Evolutionary conservation across 495 filamentous ascomycete genomes (phyloP).

Genomic region (Tuber indicum): DNA sequence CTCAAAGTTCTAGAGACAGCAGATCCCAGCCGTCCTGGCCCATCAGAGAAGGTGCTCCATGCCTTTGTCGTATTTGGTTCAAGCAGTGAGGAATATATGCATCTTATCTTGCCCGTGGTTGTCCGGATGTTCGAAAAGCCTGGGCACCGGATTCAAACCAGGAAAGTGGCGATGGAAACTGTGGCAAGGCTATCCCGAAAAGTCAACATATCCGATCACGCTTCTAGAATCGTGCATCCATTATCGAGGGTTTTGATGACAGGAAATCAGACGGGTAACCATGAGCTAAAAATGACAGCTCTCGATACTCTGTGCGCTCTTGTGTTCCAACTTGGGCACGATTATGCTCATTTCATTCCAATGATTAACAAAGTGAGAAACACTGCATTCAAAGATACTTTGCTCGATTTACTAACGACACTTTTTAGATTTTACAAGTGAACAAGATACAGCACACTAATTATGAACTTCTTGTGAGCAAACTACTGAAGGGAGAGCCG

Average conservation of each 20-base stretch:
- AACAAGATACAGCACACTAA: conserved; percentile 74
- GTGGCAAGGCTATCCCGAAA: conserved; percentile 89
- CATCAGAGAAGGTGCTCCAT: conserved; percentile 83
- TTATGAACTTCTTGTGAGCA: conserved; percentile 83
- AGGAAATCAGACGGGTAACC: conserved; percentile 60
- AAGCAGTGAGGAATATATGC: conserved; percentile 97
- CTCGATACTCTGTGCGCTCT: conserved; percentile 91
- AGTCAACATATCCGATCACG: conserved; percentile 96
- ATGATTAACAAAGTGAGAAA: conserved; percentile 66
- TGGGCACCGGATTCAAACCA: conserved; percentile 65
- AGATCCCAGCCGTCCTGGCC: conserved; percentile 53
- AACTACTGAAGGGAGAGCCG: conserved; percentile 86
- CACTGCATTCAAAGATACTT: conserved; percentile 20
- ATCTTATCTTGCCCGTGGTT: conserved; percentile 94
- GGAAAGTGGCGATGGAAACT: conserved; percentile 87
- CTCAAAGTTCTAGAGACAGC: conserved; percentile 87
- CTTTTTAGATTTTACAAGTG: conserved; percentile 48
- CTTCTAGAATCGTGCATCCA: conserved; percentile 88
- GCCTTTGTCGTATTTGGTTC: conserved; percentile 94
- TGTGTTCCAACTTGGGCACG: conserved; percentile 89
- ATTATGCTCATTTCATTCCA: conserved; percentile 87
- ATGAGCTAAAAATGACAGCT: conserved; percentile 70
- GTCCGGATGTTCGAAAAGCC: conserved; percentile 83
- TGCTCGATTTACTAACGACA: conserved; percentile 10
- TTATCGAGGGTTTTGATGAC: conserved; percentile 66